Percentiles rank a stretch among this genome's conserved stretches.
Conservation (phyloP, 1,139 yeast genomes). For the Hemisphaericaspora xylofermentans region DNA sequence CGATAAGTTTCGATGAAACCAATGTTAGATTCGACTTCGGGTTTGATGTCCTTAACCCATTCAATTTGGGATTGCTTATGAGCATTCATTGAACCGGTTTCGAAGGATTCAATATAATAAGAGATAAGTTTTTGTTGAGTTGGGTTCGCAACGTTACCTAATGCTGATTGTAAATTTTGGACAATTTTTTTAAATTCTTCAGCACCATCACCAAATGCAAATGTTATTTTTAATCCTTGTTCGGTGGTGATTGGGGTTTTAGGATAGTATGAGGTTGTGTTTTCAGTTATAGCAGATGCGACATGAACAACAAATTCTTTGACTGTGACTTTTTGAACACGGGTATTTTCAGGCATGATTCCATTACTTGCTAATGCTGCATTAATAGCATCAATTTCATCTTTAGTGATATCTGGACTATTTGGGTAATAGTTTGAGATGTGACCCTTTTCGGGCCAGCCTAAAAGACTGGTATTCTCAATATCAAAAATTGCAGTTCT, state of each 20-base stretch:
- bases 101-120: slow-evolving; percentile 66
- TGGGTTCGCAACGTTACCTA: slow-evolving; percentile 66
- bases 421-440: slow-evolving; percentile 68
- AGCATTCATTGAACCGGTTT: slow-evolving; percentile 80
- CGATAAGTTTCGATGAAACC: slow-evolving; percentile 92
- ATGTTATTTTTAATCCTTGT: slow-evolving; percentile 33
- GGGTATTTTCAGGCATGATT: slow-evolving; percentile 80
- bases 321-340: slow-evolving; percentile 55
- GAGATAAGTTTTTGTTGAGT: slow-evolving; percentile 66
- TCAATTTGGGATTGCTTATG: slow-evolving; percentile 80
- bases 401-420: slow-evolving; percentile 49
- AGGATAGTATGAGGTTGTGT: slow-evolving; percentile 46
- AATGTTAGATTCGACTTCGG: slow-evolving; percentile 79
- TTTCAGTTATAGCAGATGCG: slow-evolving; percentile 53
- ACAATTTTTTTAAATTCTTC: slow-evolving; percentile 62
- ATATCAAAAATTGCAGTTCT: slow-evolving; percentile 53
- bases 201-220: slow-evolving; percentile 76
- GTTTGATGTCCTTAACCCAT: slow-evolving; percentile 88
- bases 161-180: slow-evolving; percentile 55
- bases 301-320: slow-evolving; percentile 53
- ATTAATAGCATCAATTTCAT: slow-evolving; percentile 67
- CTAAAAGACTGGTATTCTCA: slow-evolving; percentile 52
- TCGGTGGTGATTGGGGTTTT: slow-evolving; percentile 22
- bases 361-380: slow-evolving; percentile 58
- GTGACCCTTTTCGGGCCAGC: slow-evolving; percentile 78